Evolutionary conservation across 78 protist species (phyloP).

Genomic region (Cyanophora paradoxa): DNA sequence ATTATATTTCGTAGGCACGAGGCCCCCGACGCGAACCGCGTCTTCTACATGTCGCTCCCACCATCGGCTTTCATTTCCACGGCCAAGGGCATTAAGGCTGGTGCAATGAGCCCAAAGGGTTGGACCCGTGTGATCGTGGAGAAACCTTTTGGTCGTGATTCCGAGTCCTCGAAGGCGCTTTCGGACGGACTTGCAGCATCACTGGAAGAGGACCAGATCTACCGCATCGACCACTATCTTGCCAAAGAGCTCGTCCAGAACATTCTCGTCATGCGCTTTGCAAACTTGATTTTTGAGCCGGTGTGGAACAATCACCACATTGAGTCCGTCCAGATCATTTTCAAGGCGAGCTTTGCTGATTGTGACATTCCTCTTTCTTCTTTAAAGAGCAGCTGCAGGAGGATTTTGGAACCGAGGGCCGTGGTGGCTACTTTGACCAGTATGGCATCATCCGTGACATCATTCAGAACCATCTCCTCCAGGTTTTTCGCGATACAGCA

Average conservation of each 20-base stretch:
- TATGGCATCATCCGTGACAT: conserved; percentile 41
- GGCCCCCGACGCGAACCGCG: conserved; percentile 8
- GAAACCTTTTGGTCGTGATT: conserved; percentile 37
- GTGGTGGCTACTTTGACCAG: conserved; percentile 36
- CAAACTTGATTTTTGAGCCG: conserved; percentile 29
- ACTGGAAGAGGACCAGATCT: neutral
- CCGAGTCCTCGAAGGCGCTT: neutral
- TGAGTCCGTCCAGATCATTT: conserved; percentile 1
- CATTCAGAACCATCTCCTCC: conserved; percentile 44
- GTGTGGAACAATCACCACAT: conserved; percentile 19
- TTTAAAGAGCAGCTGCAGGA: no score
- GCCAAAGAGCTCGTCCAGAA: conserved; percentile 37
- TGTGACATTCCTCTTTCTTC: no score
- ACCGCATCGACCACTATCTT: conserved; percentile 38
- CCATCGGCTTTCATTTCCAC: neutral
- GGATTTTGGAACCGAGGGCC: conserved; percentile 8
- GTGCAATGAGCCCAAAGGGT: neutral
- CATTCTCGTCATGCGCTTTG: conserved; percentile 23
- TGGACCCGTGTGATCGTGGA: conserved; percentile 32
- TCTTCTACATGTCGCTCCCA: conserved; percentile 24
- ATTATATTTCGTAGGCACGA: no score
- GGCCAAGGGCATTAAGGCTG: neutral
- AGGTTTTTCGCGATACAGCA: no score
- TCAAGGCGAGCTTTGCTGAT: conserved; percentile 16
- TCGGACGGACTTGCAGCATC: neutral